Base-by-base conservation (phyloP, 192 early-diverging fungal genomes). In the Endogone sp. region DNA sequence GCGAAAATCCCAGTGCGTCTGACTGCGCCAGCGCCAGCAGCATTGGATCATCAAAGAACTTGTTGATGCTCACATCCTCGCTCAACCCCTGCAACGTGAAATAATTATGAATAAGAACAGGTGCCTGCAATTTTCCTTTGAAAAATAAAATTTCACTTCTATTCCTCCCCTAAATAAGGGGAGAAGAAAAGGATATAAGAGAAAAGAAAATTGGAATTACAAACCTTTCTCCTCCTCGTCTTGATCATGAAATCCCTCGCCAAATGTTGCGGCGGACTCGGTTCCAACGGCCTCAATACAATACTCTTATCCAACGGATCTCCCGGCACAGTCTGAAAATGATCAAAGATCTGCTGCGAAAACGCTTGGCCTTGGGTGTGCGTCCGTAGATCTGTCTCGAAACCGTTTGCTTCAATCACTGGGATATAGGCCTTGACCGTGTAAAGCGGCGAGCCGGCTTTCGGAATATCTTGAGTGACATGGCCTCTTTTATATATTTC, bases 241-340 rank as follows among this genome's bases (percentile, higher is more conserved):
- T 99, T 99, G 73, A 98, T 86, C 94, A 99, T 95, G 83, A 98
- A 99, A 73, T 99, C 98, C 64, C 98, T 79, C 6, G 98, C 98
- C 58, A 99, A 77, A 69, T 95, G 92, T 73, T 91, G 90, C 4
- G 86, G 87, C 31, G 89, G 86, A 65, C 89, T 90, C n/a, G 93
- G 91, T 71, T 99, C 98, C 59, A 99, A 75, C 24, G 98, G 95
- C 56, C 89, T 68, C 69, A 99, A 76, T 29, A 93, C 91, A 70
- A 94, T 92, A 3, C 78, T 81, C 68, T 92, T 91, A 76, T 98
- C 96, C 49, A 99, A 80, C 29, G 97, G 97, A 72, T 99, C 95
- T 11, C 97, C 97, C 44, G 97, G 97, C 21, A 99, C 96, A 56
- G 93, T 88, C 73, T 97, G 94, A 95, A 95, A 99, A 66, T 98